Evolutionary conservation across 2,329 filamentous ascomycete species (phyloP).

Genomic region (Colletotrichum endophyticum): DNA sequence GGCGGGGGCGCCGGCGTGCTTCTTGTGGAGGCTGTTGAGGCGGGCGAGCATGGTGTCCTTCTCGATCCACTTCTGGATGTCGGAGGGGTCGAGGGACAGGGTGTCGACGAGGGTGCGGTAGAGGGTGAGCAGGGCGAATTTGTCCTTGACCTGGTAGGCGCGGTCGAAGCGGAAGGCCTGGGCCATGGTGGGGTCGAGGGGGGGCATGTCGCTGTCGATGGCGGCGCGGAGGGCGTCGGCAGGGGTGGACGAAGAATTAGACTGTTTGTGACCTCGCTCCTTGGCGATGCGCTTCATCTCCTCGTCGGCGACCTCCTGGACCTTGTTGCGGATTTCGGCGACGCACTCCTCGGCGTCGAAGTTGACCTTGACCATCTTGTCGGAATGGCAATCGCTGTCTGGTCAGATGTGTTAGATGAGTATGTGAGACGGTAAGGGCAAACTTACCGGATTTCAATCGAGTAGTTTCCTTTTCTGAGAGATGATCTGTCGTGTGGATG

Average conservation of each 20-base stretch:
- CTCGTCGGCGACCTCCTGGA: background rate
- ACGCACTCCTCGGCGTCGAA: background rate
- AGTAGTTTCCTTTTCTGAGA: background rate
- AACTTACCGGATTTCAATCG: background rate
- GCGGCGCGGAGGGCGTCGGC: background rate
- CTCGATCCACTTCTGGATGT: background rate
- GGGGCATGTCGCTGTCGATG: background rate
- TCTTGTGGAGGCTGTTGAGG: background rate
- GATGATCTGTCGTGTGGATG: background rate
- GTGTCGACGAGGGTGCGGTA: background rate
- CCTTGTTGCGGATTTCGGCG: background rate
- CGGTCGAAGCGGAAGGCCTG: background rate
- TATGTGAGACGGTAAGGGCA: background rate
- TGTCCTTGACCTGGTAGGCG: background rate
- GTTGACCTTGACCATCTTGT: background rate
- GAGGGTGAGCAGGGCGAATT: background rate
- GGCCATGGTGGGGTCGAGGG: background rate
- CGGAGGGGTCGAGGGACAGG: background rate
- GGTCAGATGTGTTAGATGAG: background rate
- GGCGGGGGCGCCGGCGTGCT: background rate
- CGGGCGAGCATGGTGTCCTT: background rate
- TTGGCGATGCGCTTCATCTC: background rate
- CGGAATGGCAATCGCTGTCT: background rate
- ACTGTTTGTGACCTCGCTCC: background rate
- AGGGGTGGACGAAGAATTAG: background rate